Conservation (phyloP, 108 stramenopile genomes). For the Cyclotella choctawhatcheeana region DNA sequence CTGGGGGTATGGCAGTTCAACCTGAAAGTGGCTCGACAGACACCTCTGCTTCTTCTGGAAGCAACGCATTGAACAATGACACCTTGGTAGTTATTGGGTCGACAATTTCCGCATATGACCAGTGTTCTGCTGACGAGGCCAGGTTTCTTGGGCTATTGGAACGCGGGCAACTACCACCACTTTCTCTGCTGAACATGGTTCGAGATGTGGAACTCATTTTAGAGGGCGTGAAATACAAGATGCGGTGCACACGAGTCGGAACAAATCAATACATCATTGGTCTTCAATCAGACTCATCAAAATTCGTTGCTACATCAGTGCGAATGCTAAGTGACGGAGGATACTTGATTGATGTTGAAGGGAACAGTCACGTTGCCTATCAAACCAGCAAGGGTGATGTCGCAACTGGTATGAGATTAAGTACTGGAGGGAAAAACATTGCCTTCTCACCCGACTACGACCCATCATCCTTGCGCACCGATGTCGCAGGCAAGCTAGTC, state of each 20-base stretch:
- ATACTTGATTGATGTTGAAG: conserved; percentile 92
- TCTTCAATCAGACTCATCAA: conserved; percentile 36
- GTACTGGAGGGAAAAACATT: conserved; percentile 85
- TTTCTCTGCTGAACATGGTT: conserved; percentile 75
- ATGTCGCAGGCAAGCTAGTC: conserved; percentile 97
- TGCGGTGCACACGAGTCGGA: conserved; percentile 77
- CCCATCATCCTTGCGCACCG: conserved; percentile 92
- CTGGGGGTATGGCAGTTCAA: conserved; percentile 53
- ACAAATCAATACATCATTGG: conserved; percentile 68
- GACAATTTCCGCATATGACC: conserved; percentile 75
- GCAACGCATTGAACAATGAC: conserved; percentile 53
- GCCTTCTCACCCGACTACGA: conserved; percentile 98
- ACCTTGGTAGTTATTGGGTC: conserved; percentile 80
- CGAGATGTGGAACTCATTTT: conserved; percentile 91
- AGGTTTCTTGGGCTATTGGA: conserved; percentile 81
- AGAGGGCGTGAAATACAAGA: conserved; percentile 92
- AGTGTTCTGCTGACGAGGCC: conserved; percentile 57
- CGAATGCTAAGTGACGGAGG: conserved; percentile 96
- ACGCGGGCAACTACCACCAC: conserved; percentile 92
- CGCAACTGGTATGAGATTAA: conserved; percentile 86
- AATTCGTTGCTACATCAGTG: conserved; percentile 78
- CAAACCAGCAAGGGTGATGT: conserved; percentile 75
- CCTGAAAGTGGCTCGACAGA: not conserved
- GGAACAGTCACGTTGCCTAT: conserved; percentile 92
- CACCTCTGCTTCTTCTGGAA: not conserved